Base-by-base conservation (phyloP, 148 eudicot species). In the Rhododendron simsii region DNA sequence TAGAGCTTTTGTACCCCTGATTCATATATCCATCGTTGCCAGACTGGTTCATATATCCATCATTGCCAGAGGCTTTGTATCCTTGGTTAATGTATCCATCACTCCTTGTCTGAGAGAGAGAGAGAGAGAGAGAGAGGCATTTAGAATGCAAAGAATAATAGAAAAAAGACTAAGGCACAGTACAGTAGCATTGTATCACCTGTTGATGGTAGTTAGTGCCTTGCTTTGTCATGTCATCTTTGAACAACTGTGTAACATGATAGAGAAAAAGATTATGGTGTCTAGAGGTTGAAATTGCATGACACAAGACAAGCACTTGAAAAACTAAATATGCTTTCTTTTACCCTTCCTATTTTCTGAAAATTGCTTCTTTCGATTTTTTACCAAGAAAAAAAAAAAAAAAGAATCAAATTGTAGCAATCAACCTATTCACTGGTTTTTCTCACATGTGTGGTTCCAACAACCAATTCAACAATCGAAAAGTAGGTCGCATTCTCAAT, bases 101-200 rank as follows among this genome's bases (percentile, higher is more conserved):
- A 18, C 65, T 90, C 88, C 90, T 91, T 82, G 90, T 90, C 95
- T 93, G 89, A 71, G 88, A 76, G 50, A 81, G 26, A 57, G 51
- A 7, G 50, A 73, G 35, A 23, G 50, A 59, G 55, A 11, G 55
- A 74, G 8, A 23, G 50, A 2, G 16, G 57, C 15, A 79, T 45
- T 79, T 21, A 28, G 67, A 33, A 13, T 48, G 33, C 28, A 28
- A 5, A 30, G 33, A 65, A 16, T 1, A 0, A 35, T 18, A 33
- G 7, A 55, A 33, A 30, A 78, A 41, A 33, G 39, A 1, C 63
- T 5, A 20, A 59, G n/a, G 65, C 65, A 59, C 2, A 20, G 65
- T 59, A 20, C 20, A n/a, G 13, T 1, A 20, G 44, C 0, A 20
- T 5, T 81, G 41, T 18, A 35, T 39, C 33, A 78, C 81, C 81